Evolutionary conservation across 106 monocot species (phyloP), one percentile per base, ranked within the genome.

Genomic region (Dioscorea zingiberensis): DNA sequence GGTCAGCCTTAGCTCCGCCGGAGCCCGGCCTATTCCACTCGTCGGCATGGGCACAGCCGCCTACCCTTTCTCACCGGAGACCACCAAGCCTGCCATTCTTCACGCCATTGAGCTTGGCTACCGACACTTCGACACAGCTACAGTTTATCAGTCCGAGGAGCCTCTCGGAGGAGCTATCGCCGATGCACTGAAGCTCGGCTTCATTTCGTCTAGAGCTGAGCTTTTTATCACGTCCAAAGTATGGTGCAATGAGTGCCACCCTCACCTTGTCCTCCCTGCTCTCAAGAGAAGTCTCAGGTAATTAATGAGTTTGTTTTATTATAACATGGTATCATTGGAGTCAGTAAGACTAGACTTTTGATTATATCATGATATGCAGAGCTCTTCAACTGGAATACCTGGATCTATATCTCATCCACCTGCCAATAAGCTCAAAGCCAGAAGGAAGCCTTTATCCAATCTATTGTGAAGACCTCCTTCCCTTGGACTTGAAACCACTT

Each of bases 401-500:
- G 7, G 84, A 84, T 73, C 69, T 79, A n/a, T 84, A 84, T 56
- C 78, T 84, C 48, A 66, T 80, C 23, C 79, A 84, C 44, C 60
- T 65, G 49, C 83, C 83, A 6, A 9, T 71, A 25, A 71, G 83
- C 25, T 24, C 23, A 38, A 70, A 56, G 48, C 74, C 67, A 1
- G 73, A 73, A 46, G 7, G 51, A 19, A 2, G 5, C 3, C 0
- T 28, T 2, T 76, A 60, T 19, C 79, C 72, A n/a, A 15, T 76
- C 17, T 49, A 72, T 10, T 44, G 48, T 9, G 76, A 84, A 47
- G 84, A 80, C 32, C 13, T 72, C 0, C 27, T 76, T 4, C 81
- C 69, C 1, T 30, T 80, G 59, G 79, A 84, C 55, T 25, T 75
- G 25, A 63, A 72, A 27, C 66, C 48, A 12, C 68, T 79, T 11